These are phyloP conservation scores for Fagus crenata DNA, from an alignment of 306 rosid species.

Conservation along the genomic window DNA sequence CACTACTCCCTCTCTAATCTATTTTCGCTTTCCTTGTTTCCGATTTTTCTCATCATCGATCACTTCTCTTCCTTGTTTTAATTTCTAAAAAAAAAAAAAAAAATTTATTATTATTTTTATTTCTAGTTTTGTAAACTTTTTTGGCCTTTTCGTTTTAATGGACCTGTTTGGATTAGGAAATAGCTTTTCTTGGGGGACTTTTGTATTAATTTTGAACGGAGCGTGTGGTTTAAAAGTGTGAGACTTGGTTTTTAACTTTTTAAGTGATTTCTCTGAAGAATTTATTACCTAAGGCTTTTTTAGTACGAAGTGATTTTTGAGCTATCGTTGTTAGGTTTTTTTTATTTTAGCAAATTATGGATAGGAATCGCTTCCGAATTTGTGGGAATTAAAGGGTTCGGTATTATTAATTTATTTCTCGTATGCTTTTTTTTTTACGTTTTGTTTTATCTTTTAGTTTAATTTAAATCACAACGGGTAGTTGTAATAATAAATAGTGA, in stretches of 20 bases:
- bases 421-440: background rate
- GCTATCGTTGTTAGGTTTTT: background rate
- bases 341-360: background rate
- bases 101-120: background rate
- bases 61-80: background rate
- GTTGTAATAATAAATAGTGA: background rate
- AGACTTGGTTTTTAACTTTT: too few species aligned
- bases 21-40: slow-evolving; percentile 23
- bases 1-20: slow-evolving; percentile 8
- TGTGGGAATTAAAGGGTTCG: slow-evolving; percentile 2
- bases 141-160: background rate
- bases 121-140: slow-evolving; percentile 4
- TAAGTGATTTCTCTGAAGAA: background rate
- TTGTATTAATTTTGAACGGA: background rate
- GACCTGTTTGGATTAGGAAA: background rate
- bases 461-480: background rate
- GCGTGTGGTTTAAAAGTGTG: background rate
- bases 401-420: background rate
- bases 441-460: slow-evolving; percentile 7
- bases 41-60: slow-evolving; percentile 3
- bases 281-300: background rate
- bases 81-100: background rate
- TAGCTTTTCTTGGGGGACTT: background rate
- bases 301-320: background rate
- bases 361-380: slow-evolving; percentile 4